Conservation (phyloP, 75 land plant species). For the Pinus taeda region DNA sequence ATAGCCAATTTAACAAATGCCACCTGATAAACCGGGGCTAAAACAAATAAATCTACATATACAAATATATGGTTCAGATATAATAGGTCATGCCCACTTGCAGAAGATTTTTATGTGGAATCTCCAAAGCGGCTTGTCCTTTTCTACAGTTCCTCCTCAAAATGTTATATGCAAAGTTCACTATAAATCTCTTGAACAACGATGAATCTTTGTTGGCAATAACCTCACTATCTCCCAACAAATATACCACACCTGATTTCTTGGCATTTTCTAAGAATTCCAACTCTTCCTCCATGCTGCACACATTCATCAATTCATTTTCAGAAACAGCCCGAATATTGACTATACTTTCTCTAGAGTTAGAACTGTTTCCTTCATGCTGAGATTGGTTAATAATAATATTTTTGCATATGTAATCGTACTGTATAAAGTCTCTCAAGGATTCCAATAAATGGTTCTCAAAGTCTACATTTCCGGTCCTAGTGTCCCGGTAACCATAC, state of each 20-base stretch:
- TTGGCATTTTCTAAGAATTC: background rate
- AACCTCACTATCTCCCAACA: conserved; percentile 52
- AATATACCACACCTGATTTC: conserved; percentile 14
- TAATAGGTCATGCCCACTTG: conserved; percentile 63
- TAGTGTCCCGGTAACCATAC: conserved; percentile 56
- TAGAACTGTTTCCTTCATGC: background rate
- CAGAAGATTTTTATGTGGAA: conserved; percentile 43
- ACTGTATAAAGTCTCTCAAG: conserved; percentile 36
- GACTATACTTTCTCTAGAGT: no score
- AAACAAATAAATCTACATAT: no score
- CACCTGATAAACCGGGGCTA: no score
- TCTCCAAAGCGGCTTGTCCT: conserved; percentile 25
- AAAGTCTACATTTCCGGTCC: conserved; percentile 26
- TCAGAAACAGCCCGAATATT: background rate
- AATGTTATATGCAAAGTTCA: conserved; percentile 36
- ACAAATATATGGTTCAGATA: background rate
- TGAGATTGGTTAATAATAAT: background rate
- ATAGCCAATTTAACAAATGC: no score
- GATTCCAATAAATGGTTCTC: conserved; percentile 32
- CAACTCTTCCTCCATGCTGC: background rate
- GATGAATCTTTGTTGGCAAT: conserved; percentile 27
- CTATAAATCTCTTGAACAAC: conserved; percentile 34
- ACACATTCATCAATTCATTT: background rate
- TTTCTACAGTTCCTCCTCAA: conserved; percentile 48
- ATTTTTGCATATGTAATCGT: background rate